A percentile compares a stretch with the other conserved stretches of the same genome.
Evolutionary conservation across 2,329 filamentous ascomycete species (phyloP).

Genomic region (Botrytis cinerea): DNA sequence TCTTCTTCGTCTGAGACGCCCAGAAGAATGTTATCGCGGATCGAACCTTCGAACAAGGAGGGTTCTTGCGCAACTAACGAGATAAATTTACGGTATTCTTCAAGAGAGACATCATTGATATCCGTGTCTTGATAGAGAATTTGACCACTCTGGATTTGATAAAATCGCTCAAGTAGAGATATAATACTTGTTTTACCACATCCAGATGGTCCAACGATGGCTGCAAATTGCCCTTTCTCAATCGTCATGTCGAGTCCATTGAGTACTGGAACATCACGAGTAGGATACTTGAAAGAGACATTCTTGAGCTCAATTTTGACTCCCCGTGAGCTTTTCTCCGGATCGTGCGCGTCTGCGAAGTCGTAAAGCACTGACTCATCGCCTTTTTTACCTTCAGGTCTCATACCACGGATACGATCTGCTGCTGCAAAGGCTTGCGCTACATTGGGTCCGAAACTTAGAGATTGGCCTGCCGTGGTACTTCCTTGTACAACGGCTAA

Average conservation of each 20-base stretch:
- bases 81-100: constrained; percentile 64
- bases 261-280: constrained; percentile 58
- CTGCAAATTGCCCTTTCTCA: constrained; percentile 68
- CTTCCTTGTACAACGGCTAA: constrained; percentile 54
- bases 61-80: constrained; percentile 76
- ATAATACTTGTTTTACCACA: constrained; percentile 56
- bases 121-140: constrained; percentile 65
- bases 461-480: constrained; percentile 55
- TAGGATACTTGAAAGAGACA: constrained; percentile 62
- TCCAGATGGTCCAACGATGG: constrained; percentile 69
- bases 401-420: constrained; percentile 56
- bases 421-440: constrained; percentile 60
- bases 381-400: constrained; percentile 25
- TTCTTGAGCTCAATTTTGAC: constrained; percentile 56
- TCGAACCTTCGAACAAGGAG: constrained; percentile 62
- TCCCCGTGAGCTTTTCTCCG: constrained; percentile 45
- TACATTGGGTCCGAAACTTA: constrained; percentile 55
- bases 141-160: constrained; percentile 63
- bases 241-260: constrained; percentile 59
- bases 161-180: constrained; percentile 67
- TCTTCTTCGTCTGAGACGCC: constrained; percentile 51
- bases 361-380: constrained; percentile 22
- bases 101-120: constrained; percentile 59
- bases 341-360: constrained; percentile 29
- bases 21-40: constrained; percentile 69